Evolutionary conservation across 495 filamentous ascomycete species (phyloP).

Genomic region (Daldinia caldariorum): DNA sequence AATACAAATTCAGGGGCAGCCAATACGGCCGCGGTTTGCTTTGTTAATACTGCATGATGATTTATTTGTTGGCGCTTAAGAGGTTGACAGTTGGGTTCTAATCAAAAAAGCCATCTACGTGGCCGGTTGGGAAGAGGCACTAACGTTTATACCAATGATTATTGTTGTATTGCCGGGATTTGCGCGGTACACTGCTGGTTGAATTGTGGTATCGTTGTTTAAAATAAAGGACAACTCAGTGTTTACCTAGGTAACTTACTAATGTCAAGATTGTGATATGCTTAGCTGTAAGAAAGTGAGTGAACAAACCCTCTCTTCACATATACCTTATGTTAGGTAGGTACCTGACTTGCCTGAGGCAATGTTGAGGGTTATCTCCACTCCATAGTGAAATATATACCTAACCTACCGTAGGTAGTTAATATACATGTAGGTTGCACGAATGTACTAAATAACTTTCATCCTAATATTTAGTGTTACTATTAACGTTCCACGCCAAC

Average conservation of each 20-base stretch:
- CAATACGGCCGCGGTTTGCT: conserved; percentile 15
- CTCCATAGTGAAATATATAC: not conserved
- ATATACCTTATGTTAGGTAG: no score
- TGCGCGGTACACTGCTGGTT: conserved; percentile 1
- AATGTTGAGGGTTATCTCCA: not conserved
- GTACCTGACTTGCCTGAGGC: no score
- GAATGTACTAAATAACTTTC: not conserved
- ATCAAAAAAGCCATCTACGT: conserved; percentile 29
- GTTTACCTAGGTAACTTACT: not conserved
- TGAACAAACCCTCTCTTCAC: not conserved
- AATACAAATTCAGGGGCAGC: conserved; percentile 21
- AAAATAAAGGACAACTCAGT: conserved; percentile 1
- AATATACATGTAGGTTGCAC: not conserved
- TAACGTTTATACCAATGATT: conserved; percentile 22
- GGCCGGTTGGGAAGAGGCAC: conserved; percentile 30
- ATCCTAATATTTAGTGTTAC: not conserved
- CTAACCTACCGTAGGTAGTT: no score
- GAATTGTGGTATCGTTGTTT: not conserved
- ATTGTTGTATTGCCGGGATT: not conserved
- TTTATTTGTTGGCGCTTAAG: conserved; percentile 29
- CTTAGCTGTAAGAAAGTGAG: not conserved
- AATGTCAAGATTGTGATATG: not conserved
- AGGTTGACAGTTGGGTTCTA: conserved; percentile 11
- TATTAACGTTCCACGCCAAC: not conserved
- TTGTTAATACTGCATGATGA: conserved; percentile 22